A percentile compares a stretch with the other conserved stretches of the same genome.
These are phyloP conservation scores for Tolypocladium inflatum DNA, from an alignment of 2,329 filamentous ascomycete genomes.

Conservation along the genomic window DNA sequence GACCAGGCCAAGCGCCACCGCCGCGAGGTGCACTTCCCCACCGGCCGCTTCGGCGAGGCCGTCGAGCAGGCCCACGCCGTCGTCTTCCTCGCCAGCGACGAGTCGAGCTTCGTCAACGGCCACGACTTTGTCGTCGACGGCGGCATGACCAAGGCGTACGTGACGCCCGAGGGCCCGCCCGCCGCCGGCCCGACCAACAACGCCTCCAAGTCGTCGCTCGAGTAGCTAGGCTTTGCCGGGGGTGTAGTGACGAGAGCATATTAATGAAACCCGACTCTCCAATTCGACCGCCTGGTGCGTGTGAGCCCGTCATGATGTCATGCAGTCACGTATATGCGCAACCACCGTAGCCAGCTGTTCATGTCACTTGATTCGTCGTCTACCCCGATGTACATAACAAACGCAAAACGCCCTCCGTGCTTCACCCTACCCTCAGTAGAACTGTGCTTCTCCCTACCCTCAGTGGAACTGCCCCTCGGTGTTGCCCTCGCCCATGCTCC, in stretches of 20 bases:
- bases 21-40: constrained; percentile 83
- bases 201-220: constrained; percentile 39
- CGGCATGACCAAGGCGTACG: constrained; percentile 89
- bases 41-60: constrained; percentile 84
- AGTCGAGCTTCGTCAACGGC: constrained; percentile 83
- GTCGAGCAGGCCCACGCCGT: constrained; percentile 88
- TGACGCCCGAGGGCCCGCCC: constrained; percentile 54
- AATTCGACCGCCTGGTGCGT: too few species aligned
- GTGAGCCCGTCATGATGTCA: too few species aligned
- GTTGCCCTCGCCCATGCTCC: constrained; percentile 91
- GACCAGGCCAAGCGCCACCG: constrained; percentile 72
- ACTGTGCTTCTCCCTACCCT: neutral
- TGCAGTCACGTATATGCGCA: too few species aligned
- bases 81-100: constrained; percentile 77
- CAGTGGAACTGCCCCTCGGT: constrained; percentile 63
- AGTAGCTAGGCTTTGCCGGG: constrained; percentile 8
- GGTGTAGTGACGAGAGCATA: neutral
- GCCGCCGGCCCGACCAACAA: constrained; percentile 49
- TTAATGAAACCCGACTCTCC: neutral
- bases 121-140: constrained; percentile 93
- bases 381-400: neutral
- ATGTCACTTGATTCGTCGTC: too few species aligned
- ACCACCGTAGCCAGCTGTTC: too few species aligned
- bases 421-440: too few species aligned
- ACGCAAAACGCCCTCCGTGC: neutral